phyloP scores from a whole-genome alignment of 2,329 filamentous ascomycete genomes.

The Penicillium sp. region DNA sequence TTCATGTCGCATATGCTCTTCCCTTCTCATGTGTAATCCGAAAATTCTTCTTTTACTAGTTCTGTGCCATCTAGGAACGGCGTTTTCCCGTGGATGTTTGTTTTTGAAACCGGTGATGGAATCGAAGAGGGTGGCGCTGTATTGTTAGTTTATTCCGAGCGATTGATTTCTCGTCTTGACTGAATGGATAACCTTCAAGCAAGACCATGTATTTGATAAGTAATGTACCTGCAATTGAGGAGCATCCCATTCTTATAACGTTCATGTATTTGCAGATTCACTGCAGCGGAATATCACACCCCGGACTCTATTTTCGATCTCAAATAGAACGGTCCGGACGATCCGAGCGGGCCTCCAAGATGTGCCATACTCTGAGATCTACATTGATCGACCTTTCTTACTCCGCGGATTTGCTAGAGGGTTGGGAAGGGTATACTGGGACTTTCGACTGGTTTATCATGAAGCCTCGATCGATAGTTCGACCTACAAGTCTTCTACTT shows the following conservation, averaged over 20 bases:
- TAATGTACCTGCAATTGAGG: conserved; percentile 14
- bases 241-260: conserved; percentile 3
- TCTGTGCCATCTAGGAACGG: conserved; percentile 13
- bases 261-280: background rate
- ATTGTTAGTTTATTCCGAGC: conserved; percentile 11
- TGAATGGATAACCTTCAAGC: background rate
- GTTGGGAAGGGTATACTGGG: too few relatives aligned
- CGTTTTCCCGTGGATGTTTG: conserved; percentile 11
- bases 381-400: too few relatives aligned
- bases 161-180: conserved; percentile 11
- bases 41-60: conserved; percentile 6
- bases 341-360: background rate
- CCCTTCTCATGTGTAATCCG: conserved; percentile 14
- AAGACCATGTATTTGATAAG: conserved; percentile 13
- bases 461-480: too few relatives aligned
- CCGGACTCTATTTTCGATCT: background rate
- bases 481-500: too few relatives aligned
- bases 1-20: conserved; percentile 3
- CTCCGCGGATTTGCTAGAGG: too few relatives aligned
- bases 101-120: conserved; percentile 13
- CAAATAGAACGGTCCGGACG: background rate
- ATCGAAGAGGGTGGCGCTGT: conserved; percentile 10
- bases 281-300: background rate
- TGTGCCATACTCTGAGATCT: too few relatives aligned
- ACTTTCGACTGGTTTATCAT: too few relatives aligned